Conservation (phyloP, 768 basidiomycete genomes). For the Neoboletus brunneissimus region DNA sequence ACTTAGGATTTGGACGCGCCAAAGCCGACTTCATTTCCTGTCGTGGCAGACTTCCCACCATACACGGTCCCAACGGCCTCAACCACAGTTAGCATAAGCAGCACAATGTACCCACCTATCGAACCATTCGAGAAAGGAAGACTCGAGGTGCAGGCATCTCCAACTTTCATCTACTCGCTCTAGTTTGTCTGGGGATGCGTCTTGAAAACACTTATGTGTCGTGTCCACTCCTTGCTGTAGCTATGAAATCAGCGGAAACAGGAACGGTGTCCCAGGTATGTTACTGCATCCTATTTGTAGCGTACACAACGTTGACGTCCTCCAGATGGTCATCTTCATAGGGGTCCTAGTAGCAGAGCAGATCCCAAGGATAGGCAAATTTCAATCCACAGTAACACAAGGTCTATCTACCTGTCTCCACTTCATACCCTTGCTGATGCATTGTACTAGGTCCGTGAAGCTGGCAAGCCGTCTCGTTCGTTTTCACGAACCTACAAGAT, state of each 20-base stretch:
- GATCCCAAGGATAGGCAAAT: slow-evolving; percentile 66
- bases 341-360: slow-evolving; percentile 80
- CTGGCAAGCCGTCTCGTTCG: slow-evolving; percentile 82
- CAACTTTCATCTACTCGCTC: slow-evolving; percentile 54
- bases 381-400: slow-evolving; percentile 87
- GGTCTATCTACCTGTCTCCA: slow-evolving; percentile 34
- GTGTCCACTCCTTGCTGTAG: slow-evolving; percentile 37
- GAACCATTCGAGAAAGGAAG: slow-evolving; percentile 62
- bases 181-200: slow-evolving; percentile 49
- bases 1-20: background rate
- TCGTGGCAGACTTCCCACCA: slow-evolving; percentile 1
- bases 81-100: slow-evolving; percentile 2
- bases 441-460: slow-evolving; percentile 65
- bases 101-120: slow-evolving; percentile 62
- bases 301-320: background rate
- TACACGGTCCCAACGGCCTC: background rate
- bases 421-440: background rate
- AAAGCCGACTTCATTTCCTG: slow-evolving; percentile 4
- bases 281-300: background rate
- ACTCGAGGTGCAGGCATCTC: slow-evolving; percentile 63
- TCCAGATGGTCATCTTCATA: slow-evolving; percentile 67
- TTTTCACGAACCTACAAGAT: slow-evolving; percentile 7
- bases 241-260: slow-evolving; percentile 80
- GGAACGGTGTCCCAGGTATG: slow-evolving; percentile 69
- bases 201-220: background rate